These are phyloP conservation scores for Pythium pectinolyticum DNA, from an alignment of 352 stramenopile species.

Conservation along the genomic window DNA sequence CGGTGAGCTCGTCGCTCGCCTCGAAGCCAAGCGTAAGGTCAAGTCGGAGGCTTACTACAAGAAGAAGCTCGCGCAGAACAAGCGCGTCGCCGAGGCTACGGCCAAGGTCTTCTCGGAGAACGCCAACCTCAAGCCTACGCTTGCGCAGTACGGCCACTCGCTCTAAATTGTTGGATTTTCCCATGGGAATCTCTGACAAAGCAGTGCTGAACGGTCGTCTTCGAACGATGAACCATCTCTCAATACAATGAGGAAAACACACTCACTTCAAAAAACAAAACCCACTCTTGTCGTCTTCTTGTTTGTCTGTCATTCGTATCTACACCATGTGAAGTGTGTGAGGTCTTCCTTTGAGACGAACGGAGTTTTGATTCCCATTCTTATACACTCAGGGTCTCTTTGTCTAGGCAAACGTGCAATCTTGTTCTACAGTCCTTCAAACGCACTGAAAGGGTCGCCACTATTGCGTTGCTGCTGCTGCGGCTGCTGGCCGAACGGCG, in stretches of 20 bases:
- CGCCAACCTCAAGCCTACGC: constrained; percentile 83
- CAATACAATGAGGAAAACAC: constrained; percentile 11
- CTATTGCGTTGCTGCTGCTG: constrained; percentile 34
- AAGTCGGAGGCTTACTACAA: constrained; percentile 98
- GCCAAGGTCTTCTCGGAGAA: constrained; percentile 89
- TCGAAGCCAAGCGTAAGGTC: constrained; percentile 94
- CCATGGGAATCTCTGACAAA: background rate
- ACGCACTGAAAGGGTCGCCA: constrained; percentile 76
- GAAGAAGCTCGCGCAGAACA: constrained; percentile 93
- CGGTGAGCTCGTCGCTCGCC: constrained; percentile 90
- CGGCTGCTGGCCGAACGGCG: constrained; percentile 47
- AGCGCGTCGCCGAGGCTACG: constrained; percentile 86
- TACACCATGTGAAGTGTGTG: no score
- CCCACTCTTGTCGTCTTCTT: background rate
- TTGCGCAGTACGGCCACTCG: constrained; percentile 77
- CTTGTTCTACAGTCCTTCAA: constrained; percentile 73
- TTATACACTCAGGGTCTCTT: no score
- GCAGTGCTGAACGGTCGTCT: no score
- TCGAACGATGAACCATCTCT: constrained; percentile 15
- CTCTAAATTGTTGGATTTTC: constrained; percentile 45
- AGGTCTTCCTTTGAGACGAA: no score
- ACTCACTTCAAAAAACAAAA: constrained; percentile 4
- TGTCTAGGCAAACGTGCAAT: no score
- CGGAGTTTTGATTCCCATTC: no score
- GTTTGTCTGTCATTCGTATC: constrained; percentile 2